These are phyloP conservation scores for Apophysomyces sp. DNA, from an alignment of 371 early-diverging fungal genomes.

Conservation along the genomic window DNA sequence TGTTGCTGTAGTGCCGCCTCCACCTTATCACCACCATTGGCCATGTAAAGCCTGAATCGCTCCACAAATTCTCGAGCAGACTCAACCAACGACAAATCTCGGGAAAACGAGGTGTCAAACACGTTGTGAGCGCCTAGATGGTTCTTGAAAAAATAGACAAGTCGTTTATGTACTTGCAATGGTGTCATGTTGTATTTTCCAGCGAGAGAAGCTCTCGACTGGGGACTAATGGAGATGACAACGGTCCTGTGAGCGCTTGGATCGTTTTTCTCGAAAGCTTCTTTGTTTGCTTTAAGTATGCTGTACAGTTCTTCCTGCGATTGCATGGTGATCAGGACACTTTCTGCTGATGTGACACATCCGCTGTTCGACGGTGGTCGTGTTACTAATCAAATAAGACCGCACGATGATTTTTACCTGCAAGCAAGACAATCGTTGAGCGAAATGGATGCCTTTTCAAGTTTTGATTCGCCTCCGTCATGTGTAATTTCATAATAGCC, in stretches of 20 bases:
- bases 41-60: slow-evolving; percentile 55
- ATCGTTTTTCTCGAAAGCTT: slow-evolving; percentile 40
- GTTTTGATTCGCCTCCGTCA: slow-evolving; percentile 78
- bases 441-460: slow-evolving; percentile 84
- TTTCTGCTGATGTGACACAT: slow-evolving; percentile 97
- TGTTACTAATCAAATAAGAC: slow-evolving; percentile 1
- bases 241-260: slow-evolving; percentile 55
- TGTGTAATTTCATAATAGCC: slow-evolving; percentile 82
- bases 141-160: slow-evolving; percentile 66
- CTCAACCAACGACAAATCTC: slow-evolving; percentile 83
- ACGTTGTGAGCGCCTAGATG: slow-evolving; percentile 82
- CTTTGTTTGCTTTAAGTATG: slow-evolving; percentile 67
- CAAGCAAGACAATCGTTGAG: slow-evolving; percentile 97
- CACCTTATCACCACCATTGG: slow-evolving; percentile 40
- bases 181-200: slow-evolving; percentile 75
- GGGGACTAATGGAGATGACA: slow-evolving; percentile 88
- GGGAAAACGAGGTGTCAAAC: slow-evolving; percentile 85
- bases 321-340: slow-evolving; percentile 88
- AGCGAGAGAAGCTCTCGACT: slow-evolving; percentile 88
- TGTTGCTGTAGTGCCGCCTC: slow-evolving; percentile 34
- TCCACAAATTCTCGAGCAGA: slow-evolving; percentile 89
- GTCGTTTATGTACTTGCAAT: slow-evolving; percentile 57
- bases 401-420: slow-evolving; percentile 59
- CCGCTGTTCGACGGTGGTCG: slow-evolving; percentile 58
- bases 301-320: slow-evolving; percentile 84